These are phyloP conservation scores for Umbelopsis isabellina DNA, from an alignment of 192 early-diverging fungal species.

Conservation along the genomic window DNA sequence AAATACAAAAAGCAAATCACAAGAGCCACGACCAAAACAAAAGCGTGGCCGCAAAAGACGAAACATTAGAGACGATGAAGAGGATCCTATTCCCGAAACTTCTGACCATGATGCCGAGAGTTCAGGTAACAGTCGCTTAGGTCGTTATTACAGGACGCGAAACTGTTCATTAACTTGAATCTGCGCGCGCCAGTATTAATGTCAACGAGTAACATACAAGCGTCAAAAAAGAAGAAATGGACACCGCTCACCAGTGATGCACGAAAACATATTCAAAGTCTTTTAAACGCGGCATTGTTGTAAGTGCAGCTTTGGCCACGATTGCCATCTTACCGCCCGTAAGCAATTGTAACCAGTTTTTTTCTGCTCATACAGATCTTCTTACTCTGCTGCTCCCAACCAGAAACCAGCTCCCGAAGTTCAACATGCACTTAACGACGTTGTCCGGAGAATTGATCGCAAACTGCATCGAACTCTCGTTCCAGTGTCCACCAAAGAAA, in stretches of 20 bases:
- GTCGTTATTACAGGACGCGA: background rate
- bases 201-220: background rate
- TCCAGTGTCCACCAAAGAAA: constrained; percentile 6
- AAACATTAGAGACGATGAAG: constrained; percentile 13
- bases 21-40: constrained; percentile 9
- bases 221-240: constrained; percentile 14
- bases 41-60: background rate
- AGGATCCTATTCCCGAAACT: background rate
- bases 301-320: background rate
- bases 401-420: background rate
- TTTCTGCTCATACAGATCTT: background rate
- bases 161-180: background rate
- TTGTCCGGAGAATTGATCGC: constrained; percentile 1
- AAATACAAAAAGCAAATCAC: background rate
- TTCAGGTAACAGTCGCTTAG: background rate
- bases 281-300: constrained; percentile 4
- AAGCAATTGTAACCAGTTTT: background rate
- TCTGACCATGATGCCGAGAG: constrained; percentile 6
- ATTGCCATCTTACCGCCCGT: too few relatives aligned
- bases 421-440: constrained; percentile 12
- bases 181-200: background rate
- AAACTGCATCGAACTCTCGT: constrained; percentile 13
- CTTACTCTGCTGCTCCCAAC: background rate
- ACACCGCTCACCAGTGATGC: constrained; percentile 8
- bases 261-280: constrained; percentile 16